phyloP scores from a whole-genome alignment of 1,284 basidiomycete genomes.

The Ganoderma boninense region DNA sequence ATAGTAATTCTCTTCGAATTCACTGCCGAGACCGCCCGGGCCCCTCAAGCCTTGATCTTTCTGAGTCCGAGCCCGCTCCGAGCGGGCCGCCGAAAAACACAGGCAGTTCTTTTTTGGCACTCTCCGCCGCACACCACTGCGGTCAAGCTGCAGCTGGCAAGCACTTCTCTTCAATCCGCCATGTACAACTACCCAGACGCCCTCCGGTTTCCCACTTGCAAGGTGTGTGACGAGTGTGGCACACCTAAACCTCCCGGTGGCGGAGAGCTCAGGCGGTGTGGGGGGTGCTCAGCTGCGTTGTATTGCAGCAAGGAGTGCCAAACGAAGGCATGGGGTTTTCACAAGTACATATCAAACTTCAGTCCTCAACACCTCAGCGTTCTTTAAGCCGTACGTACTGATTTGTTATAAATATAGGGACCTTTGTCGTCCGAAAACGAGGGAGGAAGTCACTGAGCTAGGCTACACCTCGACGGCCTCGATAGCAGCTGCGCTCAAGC shows the following conservation, averaged over 20 bases:
- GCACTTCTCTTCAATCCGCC: background rate
- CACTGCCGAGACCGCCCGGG: too few species aligned
- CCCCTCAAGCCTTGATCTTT: too few species aligned
- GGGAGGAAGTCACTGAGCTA: background rate
- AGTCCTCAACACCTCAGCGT: background rate
- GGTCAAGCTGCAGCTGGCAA: background rate
- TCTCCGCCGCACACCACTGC: background rate
- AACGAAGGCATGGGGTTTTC: background rate
- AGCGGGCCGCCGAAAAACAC: background rate
- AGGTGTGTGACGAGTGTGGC: background rate
- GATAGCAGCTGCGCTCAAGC: background rate
- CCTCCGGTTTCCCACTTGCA: background rate
- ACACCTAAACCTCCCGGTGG: background rate
- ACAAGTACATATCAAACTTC: constrained; percentile 6
- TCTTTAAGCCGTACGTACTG: background rate
- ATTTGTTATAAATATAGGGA: background rate
- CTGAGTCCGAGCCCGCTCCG: background rate
- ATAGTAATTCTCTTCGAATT: too few species aligned
- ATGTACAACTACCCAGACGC: background rate
- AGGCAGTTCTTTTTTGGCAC: background rate
- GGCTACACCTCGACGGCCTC: background rate
- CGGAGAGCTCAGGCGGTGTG: background rate
- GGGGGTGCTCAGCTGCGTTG: background rate
- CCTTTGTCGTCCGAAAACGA: background rate
- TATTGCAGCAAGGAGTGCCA: constrained; percentile 7